phyloP scores from a whole-genome alignment of 2,329 filamentous ascomycete genomes.

The Fusarium sp. region DNA sequence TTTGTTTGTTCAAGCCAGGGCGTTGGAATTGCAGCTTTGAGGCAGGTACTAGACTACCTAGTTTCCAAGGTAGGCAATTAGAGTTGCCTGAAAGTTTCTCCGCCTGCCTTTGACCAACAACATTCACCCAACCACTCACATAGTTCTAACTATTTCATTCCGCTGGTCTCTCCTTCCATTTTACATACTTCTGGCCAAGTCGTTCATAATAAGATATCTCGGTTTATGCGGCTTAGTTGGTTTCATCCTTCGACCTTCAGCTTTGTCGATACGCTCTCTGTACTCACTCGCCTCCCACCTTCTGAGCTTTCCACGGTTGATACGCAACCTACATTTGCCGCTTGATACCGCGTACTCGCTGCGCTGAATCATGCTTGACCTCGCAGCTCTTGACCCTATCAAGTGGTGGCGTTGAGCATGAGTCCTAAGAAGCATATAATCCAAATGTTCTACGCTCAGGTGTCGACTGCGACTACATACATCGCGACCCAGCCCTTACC shows the following conservation, averaged over 20 bases:
- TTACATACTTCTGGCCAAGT: neutral
- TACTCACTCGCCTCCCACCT: neutral
- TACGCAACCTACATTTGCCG: slow-evolving; percentile 4
- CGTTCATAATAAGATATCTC: neutral
- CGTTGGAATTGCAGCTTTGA: slow-evolving; percentile 4
- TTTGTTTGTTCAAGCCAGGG: neutral
- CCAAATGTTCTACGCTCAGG: slow-evolving; percentile 33
- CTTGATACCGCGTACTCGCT: slow-evolving; percentile 10
- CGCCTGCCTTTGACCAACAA: slow-evolving; percentile 24
- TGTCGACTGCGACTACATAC: neutral
- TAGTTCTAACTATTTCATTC: neutral
- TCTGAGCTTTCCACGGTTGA: slow-evolving; percentile 1
- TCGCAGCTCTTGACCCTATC: slow-evolving; percentile 37
- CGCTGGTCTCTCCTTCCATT: neutral
- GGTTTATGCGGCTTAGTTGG: slow-evolving; percentile 1
- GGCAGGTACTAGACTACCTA: no score
- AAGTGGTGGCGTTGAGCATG: slow-evolving; percentile 47
- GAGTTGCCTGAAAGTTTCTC: slow-evolving; percentile 30
- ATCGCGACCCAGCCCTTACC: slow-evolving; percentile 16
- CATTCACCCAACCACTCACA: neutral
- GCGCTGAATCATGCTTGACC: slow-evolving; percentile 41
- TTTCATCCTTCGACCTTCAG: neutral
- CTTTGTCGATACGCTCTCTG: neutral
- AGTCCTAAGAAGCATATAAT: slow-evolving; percentile 25
- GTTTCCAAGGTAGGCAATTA: slow-evolving; percentile 7